A percentile compares a stretch with the other conserved stretches of the same genome.
phyloP scores from a whole-genome alignment of 1,284 basidiomycete genomes.

The Entoloma clypeatum region DNA sequence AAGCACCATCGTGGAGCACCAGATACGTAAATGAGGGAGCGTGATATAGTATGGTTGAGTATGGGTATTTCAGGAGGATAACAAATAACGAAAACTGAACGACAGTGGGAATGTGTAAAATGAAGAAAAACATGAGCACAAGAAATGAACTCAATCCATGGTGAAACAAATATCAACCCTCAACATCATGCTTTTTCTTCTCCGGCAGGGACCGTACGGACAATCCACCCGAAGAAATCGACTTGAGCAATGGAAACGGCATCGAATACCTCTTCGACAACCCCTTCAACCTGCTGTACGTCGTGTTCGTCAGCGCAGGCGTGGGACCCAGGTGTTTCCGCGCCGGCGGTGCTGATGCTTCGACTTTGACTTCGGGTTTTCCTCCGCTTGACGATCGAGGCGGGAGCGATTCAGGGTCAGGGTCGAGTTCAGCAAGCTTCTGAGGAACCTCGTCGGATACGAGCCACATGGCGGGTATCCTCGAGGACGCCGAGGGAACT shows the following conservation, averaged over 20 bases:
- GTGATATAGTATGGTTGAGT: no score
- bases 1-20: no score
- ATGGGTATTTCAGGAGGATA: no score
- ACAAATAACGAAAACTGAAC: no score
- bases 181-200: conserved; percentile 1
- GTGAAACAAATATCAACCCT: conserved; percentile 1
- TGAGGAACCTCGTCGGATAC: conserved; percentile 32
- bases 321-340: no score
- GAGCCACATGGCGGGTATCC: conserved; percentile 41
- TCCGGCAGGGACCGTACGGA: conserved; percentile 8
- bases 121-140: no score
- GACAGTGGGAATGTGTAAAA: no score
- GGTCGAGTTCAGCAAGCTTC: conserved; percentile 29
- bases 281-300: conserved; percentile 32
- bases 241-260: conserved; percentile 35
- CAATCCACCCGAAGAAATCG: conserved; percentile 10
- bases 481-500: conserved; percentile 14
- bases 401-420: conserved; percentile 24
- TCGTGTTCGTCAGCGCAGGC: conserved; percentile 12
- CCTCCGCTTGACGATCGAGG: conserved; percentile 12
- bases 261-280: conserved; percentile 45
- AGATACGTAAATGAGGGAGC: no score
- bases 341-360: conserved; percentile 2
- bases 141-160: no score
- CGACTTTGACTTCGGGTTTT: neutral